Percentiles rank a stretch among this genome's conserved stretches.
phyloP scores from a whole-genome alignment of 1,284 basidiomycete genomes.

The Filobasidium uniguttulatum region DNA sequence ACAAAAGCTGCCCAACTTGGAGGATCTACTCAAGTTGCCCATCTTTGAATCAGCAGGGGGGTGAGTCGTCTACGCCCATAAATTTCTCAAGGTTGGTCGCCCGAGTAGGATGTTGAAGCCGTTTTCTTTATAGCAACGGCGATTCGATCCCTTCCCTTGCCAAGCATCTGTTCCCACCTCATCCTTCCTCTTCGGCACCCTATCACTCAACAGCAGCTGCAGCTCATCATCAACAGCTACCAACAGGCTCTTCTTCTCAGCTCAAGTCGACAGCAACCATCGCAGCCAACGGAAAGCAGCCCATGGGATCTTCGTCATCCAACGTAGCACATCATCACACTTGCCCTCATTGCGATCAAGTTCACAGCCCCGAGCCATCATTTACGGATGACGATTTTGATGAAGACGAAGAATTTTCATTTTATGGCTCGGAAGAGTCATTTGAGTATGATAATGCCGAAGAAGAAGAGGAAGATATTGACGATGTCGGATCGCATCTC shows the following conservation, averaged over 20 bases:
- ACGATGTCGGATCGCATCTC: not conserved
- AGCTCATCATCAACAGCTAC: not conserved
- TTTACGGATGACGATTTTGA: not conserved
- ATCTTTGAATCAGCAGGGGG: conserved; percentile 12
- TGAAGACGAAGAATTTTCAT: conserved; percentile 5
- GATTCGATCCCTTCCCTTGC: not conserved
- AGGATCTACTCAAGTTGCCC: conserved; percentile 14
- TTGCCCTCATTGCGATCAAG: not conserved
- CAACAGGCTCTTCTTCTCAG: not conserved
- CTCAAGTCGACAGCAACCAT: not conserved
- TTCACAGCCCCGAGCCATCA: not conserved
- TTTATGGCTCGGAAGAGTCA: conserved; percentile 6
- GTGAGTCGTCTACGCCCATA: conserved; percentile 1
- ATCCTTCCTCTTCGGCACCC: not conserved
- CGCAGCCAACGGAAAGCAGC: not conserved
- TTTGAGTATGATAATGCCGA: conserved; percentile 10
- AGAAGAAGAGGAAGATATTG: conserved; percentile 10
- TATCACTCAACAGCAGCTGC: not conserved
- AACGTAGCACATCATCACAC: not conserved
- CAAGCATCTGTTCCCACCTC: not conserved
- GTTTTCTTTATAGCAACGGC: not conserved
- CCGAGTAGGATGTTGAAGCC: too few species aligned
- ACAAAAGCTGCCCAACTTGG: conserved; percentile 11
- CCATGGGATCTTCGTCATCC: not conserved
- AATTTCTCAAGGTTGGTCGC: too few species aligned